Conservation (phyloP, 352 stramenopile genomes). For the Elongisporangium prolatum region DNA sequence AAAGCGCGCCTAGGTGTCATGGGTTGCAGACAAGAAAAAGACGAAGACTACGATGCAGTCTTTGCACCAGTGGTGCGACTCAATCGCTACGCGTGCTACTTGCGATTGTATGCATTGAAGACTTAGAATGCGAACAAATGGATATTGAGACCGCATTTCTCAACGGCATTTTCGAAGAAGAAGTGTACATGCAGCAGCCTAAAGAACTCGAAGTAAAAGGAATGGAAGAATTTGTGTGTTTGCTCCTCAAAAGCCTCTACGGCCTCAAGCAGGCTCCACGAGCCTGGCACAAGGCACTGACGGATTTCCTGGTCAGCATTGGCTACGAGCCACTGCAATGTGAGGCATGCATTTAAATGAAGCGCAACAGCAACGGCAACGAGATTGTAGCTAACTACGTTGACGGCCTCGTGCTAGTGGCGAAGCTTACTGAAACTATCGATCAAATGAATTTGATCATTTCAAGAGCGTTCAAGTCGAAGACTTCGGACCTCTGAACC, state of each 20-base stretch:
- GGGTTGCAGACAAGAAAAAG: slow-evolving; percentile 8
- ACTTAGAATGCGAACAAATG: slow-evolving; percentile 16
- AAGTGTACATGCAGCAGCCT: slow-evolving; percentile 11
- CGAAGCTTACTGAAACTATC: background rate
- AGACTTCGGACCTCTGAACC: slow-evolving; percentile 9
- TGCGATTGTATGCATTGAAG: slow-evolving; percentile 6
- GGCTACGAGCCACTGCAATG: slow-evolving; percentile 5
- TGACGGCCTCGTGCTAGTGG: background rate
- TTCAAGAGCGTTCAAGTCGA: slow-evolving; percentile 7
- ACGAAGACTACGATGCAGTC: slow-evolving; percentile 8
- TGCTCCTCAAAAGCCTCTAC: slow-evolving; percentile 5
- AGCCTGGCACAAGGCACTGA: slow-evolving; percentile 3
- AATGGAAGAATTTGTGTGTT: slow-evolving; percentile 5
- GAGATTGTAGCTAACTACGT: slow-evolving; percentile 12
- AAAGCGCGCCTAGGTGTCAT: slow-evolving; percentile 9
- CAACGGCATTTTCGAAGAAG: slow-evolving; percentile 5
- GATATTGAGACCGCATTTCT: slow-evolving; percentile 12
- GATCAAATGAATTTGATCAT: slow-evolving; percentile 3
- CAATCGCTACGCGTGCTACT: slow-evolving; percentile 10
- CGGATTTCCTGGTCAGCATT: background rate
- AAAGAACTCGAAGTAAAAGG: slow-evolving; percentile 1
- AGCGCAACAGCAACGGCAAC: too few species aligned
- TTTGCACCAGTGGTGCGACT: slow-evolving; percentile 2
- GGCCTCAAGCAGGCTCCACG: background rate
- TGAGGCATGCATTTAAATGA: slow-evolving; percentile 8